A percentile compares a stretch with the other conserved stretches of the same genome.
phyloP scores from a whole-genome alignment of 108 stramenopile genomes.

The Cyclotella baltica region DNA sequence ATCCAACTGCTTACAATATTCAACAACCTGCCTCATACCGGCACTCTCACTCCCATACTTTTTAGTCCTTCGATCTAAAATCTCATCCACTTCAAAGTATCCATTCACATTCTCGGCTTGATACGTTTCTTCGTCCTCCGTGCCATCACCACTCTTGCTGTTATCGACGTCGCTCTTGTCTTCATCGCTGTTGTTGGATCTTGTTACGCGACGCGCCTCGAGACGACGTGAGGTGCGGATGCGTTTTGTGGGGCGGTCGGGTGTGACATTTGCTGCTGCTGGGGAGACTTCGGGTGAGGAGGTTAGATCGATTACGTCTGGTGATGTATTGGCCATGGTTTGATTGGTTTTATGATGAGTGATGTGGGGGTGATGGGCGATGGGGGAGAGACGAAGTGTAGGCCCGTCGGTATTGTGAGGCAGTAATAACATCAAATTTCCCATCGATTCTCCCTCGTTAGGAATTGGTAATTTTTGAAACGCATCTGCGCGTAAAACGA shows the following conservation, averaged over 20 bases:
- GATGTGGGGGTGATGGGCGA: too few species aligned
- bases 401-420: too few species aligned
- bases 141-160: not conserved
- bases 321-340: too few species aligned
- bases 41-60: constrained; percentile 24
- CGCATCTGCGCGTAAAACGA: too few species aligned
- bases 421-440: too few species aligned
- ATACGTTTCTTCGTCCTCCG: not conserved
- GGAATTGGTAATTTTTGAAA: too few species aligned
- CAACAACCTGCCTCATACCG: constrained; percentile 21
- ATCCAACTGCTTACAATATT: constrained; percentile 33
- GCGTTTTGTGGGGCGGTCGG: not conserved
- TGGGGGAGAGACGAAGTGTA: too few species aligned
- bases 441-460: too few species aligned
- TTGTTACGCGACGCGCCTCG: not conserved
- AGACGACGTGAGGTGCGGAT: constrained; percentile 3
- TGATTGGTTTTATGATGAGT: too few species aligned
- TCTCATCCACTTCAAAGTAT: constrained; percentile 39
- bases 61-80: constrained; percentile 29
- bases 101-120: constrained; percentile 5
- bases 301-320: not conserved
- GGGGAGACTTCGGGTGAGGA: not conserved
- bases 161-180: not conserved
- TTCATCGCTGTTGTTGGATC: not conserved
- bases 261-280: not conserved